A percentile compares a stretch with the other conserved stretches of the same genome.
Conservation (phyloP, 768 basidiomycete species). For the Tricholoma saponaceum region DNA sequence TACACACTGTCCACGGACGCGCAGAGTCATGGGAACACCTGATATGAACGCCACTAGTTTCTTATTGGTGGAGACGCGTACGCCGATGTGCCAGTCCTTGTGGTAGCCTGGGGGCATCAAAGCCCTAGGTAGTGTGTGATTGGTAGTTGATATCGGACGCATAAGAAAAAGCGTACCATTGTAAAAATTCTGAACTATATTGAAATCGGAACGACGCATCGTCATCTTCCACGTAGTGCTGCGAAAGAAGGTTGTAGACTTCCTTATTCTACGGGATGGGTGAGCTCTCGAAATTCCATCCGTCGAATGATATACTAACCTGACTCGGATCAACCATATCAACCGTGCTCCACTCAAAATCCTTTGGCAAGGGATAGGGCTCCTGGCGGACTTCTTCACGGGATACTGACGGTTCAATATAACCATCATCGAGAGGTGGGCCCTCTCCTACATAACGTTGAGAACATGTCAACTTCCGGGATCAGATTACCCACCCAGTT, state of each 20-base stretch:
- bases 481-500: constrained; percentile 47
- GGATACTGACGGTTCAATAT: constrained; percentile 79
- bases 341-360: constrained; percentile 87
- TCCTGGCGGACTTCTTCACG: constrained; percentile 82
- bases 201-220: constrained; percentile 96
- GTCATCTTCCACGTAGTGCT: constrained; percentile 96
- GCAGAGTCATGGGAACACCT: constrained; percentile 81
- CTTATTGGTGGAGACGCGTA: constrained; percentile 84
- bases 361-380: constrained; percentile 82
- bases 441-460: constrained; percentile 47
- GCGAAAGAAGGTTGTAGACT: constrained; percentile 85
- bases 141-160: constrained; percentile 1
- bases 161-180: constrained; percentile 55
- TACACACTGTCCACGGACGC: constrained; percentile 80
- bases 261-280: constrained; percentile 68
- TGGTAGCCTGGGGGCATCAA: constrained; percentile 90
- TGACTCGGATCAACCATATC: constrained; percentile 76
- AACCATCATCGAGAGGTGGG: constrained; percentile 71
- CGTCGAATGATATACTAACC: constrained; percentile 35
- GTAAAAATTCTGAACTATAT: constrained; percentile 90
- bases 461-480: background rate
- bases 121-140: constrained; percentile 54
- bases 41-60: constrained; percentile 97
- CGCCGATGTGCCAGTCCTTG: constrained; percentile 95
- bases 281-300: background rate